Conservation (phyloP, 371 early-diverging fungal species). For the Fennellomyces sp. region DNA sequence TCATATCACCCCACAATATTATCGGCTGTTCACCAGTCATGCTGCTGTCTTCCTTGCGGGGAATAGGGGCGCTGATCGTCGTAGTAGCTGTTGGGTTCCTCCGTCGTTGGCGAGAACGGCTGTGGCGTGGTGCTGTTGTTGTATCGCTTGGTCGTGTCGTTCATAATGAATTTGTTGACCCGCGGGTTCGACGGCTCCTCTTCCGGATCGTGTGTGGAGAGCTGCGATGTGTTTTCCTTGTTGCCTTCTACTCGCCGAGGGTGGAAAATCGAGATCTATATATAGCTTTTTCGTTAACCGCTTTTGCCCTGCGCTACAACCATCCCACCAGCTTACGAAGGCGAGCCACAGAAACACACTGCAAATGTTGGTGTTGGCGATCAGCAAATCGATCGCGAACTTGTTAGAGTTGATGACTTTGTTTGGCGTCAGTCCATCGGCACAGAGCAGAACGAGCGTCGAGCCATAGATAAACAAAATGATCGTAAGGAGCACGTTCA, state of each 20-base stretch:
- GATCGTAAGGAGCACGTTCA: constrained; percentile 44
- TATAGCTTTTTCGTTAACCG: too few species aligned
- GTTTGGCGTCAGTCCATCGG: constrained; percentile 37
- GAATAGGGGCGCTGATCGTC: neutral
- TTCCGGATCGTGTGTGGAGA: neutral
- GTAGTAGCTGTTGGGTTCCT: neutral
- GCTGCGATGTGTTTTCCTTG: neutral
- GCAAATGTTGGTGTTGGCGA: constrained; percentile 35
- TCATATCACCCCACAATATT: neutral
- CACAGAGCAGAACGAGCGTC: constrained; percentile 35
- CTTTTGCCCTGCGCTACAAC: too few species aligned
- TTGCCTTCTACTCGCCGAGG: constrained; percentile 24
- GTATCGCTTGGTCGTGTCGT: constrained; percentile 12
- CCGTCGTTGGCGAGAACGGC: neutral
- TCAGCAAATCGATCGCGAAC: constrained; percentile 37
- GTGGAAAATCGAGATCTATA: constrained; percentile 46
- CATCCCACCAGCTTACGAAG: constrained; percentile 31
- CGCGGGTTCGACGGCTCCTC: neutral
- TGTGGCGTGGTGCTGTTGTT: constrained; percentile 1
- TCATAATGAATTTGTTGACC: constrained; percentile 9
- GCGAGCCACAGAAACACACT: constrained; percentile 36
- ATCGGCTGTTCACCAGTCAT: too few species aligned
- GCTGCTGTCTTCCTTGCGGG: too few species aligned
- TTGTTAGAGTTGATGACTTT: constrained; percentile 29
- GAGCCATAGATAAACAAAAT: constrained; percentile 29